Evolutionary conservation across 495 filamentous ascomycete species (phyloP).

Genomic region (Trichoderma virens): DNA sequence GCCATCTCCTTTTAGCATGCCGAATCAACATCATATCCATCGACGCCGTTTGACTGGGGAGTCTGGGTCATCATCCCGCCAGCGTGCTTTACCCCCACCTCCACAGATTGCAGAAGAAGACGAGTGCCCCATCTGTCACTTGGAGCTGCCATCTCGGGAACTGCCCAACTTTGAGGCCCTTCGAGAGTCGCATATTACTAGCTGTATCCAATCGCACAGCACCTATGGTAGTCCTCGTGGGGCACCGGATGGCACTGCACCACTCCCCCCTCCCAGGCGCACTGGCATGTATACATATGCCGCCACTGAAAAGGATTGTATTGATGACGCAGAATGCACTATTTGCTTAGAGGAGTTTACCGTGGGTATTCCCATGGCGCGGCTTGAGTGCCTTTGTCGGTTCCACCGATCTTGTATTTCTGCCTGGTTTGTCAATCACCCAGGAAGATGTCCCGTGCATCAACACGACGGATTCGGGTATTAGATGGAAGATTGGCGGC

Average conservation of each 20-base stretch:
- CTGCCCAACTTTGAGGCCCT: constrained; percentile 50
- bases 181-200: constrained; percentile 68
- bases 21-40: background rate
- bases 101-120: constrained; percentile 65
- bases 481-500: constrained; percentile 16
- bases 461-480: constrained; percentile 44
- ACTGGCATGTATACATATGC: constrained; percentile 55
- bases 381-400: constrained; percentile 87
- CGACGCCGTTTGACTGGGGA: constrained; percentile 16
- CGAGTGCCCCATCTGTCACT: constrained; percentile 83
- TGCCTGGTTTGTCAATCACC: constrained; percentile 44
- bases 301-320: constrained; percentile 88
- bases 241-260: constrained; percentile 1
- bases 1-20: background rate
- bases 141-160: constrained; percentile 58
- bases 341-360: constrained; percentile 97
- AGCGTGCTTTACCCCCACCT: constrained; percentile 16
- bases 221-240: constrained; percentile 21
- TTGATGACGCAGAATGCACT: constrained; percentile 76
- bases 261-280: constrained; percentile 27
- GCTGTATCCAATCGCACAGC: constrained; percentile 59
- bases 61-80: constrained; percentile 17
- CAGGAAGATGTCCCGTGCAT: constrained; percentile 48
- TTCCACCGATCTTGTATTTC: constrained; percentile 72
- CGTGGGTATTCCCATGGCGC: constrained; percentile 70